Evolutionary conservation across 225 moss, liverwort and hornwort species (phyloP), one percentile per base, ranked within the genome.

Genomic region (Polytrichum commune): DNA sequence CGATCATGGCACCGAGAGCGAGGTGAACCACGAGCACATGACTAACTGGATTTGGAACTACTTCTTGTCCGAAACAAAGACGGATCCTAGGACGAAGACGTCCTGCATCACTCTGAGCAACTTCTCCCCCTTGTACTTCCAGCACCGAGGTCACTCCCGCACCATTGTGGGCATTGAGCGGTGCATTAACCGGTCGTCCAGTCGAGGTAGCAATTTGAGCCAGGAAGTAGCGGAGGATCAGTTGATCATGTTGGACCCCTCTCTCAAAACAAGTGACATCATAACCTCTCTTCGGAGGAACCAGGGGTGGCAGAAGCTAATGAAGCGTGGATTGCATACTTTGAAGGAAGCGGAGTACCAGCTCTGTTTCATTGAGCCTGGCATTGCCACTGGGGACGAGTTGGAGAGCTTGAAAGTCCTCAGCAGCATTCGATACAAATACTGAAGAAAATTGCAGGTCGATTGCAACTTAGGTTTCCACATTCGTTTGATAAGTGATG

Each of bases 31-130:
- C 55, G 78, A 82, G 54, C 85, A 92, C 77, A 81, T 92, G 74
- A 82, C 84, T 5, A 76, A 92, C 46, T 92, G 92, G 92, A 82
- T 92, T 8, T 92, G 92, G 92, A 90, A 83, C 53, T 92, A 90
- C 32, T 92, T 92, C 62, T 72, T 75, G 0, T 78, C 54, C 4
- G 74, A 68, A 54, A 25, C 60, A 9, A 61, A 61, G 19, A 57
- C 35, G 8, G 30, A 65, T 4, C 18, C 38, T 25, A 20, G 24
- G 1, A 32, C 1, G 8, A 32, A 7, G 32, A 32, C 32, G 8
- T 32, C 32, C 32, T 55, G 76, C 65, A 72, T 74, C 62, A 72
- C 70, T 18, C 46, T 77, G 29, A 90, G 84, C 75, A 81, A 29
- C 28, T 85, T 90, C 29, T 92, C 92, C 67, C 92, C 92, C 5